Conservation (phyloP, 129 eudicot genomes). For the Lactuca saligna region DNA sequence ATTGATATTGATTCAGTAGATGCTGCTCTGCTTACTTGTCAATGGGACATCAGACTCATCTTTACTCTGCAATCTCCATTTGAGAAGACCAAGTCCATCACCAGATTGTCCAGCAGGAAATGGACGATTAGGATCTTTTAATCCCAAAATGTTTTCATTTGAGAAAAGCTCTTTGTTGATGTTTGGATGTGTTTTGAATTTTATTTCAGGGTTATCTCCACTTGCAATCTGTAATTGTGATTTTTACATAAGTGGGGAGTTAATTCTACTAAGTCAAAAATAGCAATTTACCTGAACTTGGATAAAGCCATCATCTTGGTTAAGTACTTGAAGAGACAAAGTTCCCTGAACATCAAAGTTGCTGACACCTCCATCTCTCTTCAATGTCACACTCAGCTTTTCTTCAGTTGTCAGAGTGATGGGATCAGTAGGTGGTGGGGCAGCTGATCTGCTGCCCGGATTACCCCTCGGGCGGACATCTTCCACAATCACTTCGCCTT, state of each 20-base stretch:
- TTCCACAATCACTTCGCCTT: constrained; percentile 85
- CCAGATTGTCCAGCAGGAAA: constrained; percentile 76
- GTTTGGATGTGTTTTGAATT: constrained; percentile 92
- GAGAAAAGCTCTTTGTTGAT: constrained; percentile 84
- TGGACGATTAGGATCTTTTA: constrained; percentile 87
- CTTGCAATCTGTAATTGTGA: constrained; percentile 59
- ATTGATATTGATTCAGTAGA: background rate
- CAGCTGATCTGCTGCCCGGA: constrained; percentile 63
- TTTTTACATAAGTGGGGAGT: background rate
- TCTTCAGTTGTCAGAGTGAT: constrained; percentile 87
- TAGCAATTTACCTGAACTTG: constrained; percentile 80
- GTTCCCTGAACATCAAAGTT: constrained; percentile 93
- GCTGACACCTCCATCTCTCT: constrained; percentile 89
- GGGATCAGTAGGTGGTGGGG: constrained; percentile 82
- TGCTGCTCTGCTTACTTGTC: constrained; percentile 47
- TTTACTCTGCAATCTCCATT: constrained; percentile 90
- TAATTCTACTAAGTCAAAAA: too few species aligned
- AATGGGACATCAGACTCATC: constrained; percentile 80
- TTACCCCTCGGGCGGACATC: constrained; percentile 79
- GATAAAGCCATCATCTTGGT: constrained; percentile 83
- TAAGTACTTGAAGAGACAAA: constrained; percentile 84
- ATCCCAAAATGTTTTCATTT: constrained; percentile 78
- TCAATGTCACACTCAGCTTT: constrained; percentile 78
- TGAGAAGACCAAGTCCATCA: constrained; percentile 82
- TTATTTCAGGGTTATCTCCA: constrained; percentile 70